Percentiles rank a stretch among this genome's conserved stretches.
phyloP scores from a whole-genome alignment of 495 filamentous ascomycete genomes.

The Lepidopterella palustris region DNA sequence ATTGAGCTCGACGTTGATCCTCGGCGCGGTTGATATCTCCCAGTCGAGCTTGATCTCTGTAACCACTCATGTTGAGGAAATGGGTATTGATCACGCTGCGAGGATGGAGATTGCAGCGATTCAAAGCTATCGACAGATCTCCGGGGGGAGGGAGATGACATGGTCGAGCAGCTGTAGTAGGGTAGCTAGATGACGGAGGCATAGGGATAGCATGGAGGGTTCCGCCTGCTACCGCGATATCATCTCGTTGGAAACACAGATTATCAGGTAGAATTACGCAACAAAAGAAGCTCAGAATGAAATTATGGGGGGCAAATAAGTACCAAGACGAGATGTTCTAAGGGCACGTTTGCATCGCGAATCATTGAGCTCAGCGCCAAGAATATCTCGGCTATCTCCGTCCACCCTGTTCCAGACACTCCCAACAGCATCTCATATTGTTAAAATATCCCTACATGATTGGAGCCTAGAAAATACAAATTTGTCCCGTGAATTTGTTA shows the following conservation, averaged over 20 bases:
- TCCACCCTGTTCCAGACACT: too few relatives aligned
- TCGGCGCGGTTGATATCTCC: slow-evolving; percentile 51
- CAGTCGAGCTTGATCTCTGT: slow-evolving; percentile 34
- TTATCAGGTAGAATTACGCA: too few relatives aligned
- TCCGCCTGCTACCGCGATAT: background rate
- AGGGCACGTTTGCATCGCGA: too few relatives aligned
- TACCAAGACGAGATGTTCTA: too few relatives aligned
- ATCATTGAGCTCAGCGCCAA: too few relatives aligned
- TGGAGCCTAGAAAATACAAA: too few relatives aligned
- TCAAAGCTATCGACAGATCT: slow-evolving; percentile 30
- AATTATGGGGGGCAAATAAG: background rate
- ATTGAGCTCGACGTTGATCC: slow-evolving; percentile 85
- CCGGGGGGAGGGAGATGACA: slow-evolving; percentile 33
- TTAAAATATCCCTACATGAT: too few relatives aligned
- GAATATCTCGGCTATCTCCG: too few relatives aligned
- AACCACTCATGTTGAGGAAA: slow-evolving; percentile 34
- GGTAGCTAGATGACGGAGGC: slow-evolving; percentile 16
- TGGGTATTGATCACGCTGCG: slow-evolving; percentile 31
- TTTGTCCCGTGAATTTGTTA: too few relatives aligned
- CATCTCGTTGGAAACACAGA: background rate
- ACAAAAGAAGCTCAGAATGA: background rate
- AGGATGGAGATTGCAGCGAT: slow-evolving; percentile 27
- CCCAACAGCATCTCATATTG: too few relatives aligned
- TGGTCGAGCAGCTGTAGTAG: slow-evolving; percentile 18
- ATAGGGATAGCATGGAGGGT: slow-evolving; percentile 20